Conservation (phyloP, 805 yeast species). For the Cyberlindnera xylosilytica region DNA sequence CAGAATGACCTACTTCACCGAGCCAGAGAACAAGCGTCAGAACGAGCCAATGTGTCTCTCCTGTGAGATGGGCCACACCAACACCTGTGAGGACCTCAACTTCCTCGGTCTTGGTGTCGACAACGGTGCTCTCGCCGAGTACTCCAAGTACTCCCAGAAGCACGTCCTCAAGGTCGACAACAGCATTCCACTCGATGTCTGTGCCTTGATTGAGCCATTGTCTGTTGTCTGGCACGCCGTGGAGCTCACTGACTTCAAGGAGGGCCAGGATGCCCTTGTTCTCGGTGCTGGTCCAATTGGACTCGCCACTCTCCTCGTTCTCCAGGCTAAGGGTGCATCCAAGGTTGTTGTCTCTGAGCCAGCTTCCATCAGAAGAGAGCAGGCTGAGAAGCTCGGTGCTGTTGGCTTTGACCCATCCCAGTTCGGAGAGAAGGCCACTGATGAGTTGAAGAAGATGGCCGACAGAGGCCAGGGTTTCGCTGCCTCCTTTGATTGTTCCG, state of each 20-base stretch:
- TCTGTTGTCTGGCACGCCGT: constrained; percentile 63
- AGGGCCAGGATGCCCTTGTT: constrained; percentile 47
- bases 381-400: constrained; percentile 49
- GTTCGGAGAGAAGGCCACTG: constrained; percentile 31
- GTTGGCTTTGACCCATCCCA: constrained; percentile 41
- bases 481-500: constrained; percentile 52
- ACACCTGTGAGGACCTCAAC: constrained; percentile 42
- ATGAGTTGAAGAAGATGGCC: constrained; percentile 32
- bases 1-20: constrained; percentile 29
- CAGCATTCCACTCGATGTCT: constrained; percentile 46
- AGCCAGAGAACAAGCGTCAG: constrained; percentile 18
- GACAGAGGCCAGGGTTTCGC: constrained; percentile 46
- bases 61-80: constrained; percentile 42
- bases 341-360: constrained; percentile 58
- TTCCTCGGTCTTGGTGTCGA: constrained; percentile 49
- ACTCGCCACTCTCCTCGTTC: constrained; percentile 51
- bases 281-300: constrained; percentile 69
- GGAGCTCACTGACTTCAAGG: constrained; percentile 39
- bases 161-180: constrained; percentile 40
- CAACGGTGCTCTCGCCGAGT: constrained; percentile 47
- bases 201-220: constrained; percentile 56
- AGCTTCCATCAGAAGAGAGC: constrained; percentile 56
- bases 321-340: constrained; percentile 45
- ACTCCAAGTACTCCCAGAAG: constrained; percentile 35
- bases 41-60: constrained; percentile 38